phyloP scores from a whole-genome alignment of 495 filamentous ascomycete genomes.

The Chaetomium tenue region DNA sequence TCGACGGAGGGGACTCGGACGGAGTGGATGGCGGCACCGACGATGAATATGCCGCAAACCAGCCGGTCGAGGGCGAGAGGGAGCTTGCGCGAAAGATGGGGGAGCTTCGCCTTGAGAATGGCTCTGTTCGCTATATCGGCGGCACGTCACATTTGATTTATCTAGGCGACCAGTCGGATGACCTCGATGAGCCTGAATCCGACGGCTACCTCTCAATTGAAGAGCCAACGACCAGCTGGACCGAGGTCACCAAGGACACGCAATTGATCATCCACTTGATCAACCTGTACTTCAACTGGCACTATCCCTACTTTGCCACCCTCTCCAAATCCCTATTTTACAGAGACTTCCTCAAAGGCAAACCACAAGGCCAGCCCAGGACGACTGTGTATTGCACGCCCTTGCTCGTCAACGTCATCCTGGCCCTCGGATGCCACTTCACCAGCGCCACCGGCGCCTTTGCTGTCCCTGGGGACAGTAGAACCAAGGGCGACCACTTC shows the following conservation, averaged over 20 bases:
- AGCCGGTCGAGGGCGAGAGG: slow-evolving; percentile 69
- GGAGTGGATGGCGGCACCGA: slow-evolving; percentile 31
- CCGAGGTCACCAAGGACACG: slow-evolving; percentile 74
- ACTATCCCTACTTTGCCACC: slow-evolving; percentile 94
- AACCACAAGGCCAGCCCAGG: slow-evolving; percentile 42
- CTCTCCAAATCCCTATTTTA: slow-evolving; percentile 89
- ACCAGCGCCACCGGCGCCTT: slow-evolving; percentile 72
- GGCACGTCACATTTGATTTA: slow-evolving; percentile 94
- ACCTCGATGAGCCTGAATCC: slow-evolving; percentile 49
- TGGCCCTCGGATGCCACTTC: slow-evolving; percentile 96
- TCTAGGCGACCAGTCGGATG: slow-evolving; percentile 55
- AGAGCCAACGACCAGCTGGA: slow-evolving; percentile 79
- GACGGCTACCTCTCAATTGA: slow-evolving; percentile 52
- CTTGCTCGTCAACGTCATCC: slow-evolving; percentile 89
- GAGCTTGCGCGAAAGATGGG: slow-evolving; percentile 92
- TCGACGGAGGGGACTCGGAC: slow-evolving; percentile 42
- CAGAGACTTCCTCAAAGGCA: slow-evolving; percentile 74
- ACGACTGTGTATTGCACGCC: slow-evolving; percentile 78
- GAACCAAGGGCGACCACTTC: slow-evolving; percentile 94
- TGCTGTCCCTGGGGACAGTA: slow-evolving; percentile 64
- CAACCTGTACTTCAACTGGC: slow-evolving; percentile 98
- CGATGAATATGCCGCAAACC: slow-evolving; percentile 37
- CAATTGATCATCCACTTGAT: slow-evolving; percentile 82
- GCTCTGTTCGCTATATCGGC: slow-evolving; percentile 87
- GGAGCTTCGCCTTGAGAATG: slow-evolving; percentile 81